Conservation (phyloP, 495 filamentous ascomycete species). For the Aspergillus wentii region DNA sequence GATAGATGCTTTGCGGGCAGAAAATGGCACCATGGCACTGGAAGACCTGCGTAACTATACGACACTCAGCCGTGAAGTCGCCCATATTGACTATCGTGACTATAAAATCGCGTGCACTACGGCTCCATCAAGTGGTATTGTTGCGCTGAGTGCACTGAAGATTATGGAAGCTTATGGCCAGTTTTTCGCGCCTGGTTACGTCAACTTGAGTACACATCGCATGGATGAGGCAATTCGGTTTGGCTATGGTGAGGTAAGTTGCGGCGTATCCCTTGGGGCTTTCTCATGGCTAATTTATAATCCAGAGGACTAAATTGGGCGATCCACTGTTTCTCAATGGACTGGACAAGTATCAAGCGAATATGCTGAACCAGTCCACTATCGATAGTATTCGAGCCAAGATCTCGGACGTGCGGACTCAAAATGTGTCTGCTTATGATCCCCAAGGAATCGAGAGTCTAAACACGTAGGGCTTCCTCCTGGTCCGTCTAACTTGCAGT, state of each 20-base stretch:
- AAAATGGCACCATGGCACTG: slow-evolving; percentile 79
- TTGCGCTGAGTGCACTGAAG: slow-evolving; percentile 70
- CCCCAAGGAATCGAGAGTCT: slow-evolving; percentile 56
- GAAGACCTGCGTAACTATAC: slow-evolving; percentile 69
- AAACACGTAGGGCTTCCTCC: slow-evolving; percentile 42
- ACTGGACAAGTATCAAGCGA: slow-evolving; percentile 56
- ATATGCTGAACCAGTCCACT: slow-evolving; percentile 59
- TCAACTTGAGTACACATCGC: slow-evolving; percentile 69
- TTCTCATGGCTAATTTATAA: slow-evolving; percentile 2
- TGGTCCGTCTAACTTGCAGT: not conserved
- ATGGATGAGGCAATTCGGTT: slow-evolving; percentile 85
- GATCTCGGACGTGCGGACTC: slow-evolving; percentile 66
- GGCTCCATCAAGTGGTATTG: slow-evolving; percentile 69
- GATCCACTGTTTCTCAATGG: slow-evolving; percentile 70
- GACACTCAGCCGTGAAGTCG: slow-evolving; percentile 53
- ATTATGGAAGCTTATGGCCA: slow-evolving; percentile 67
- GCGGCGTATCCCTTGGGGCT: not conserved
- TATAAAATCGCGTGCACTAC: slow-evolving; percentile 63
- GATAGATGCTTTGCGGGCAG: slow-evolving; percentile 55
- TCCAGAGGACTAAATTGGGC: slow-evolving; percentile 60
- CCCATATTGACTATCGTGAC: slow-evolving; percentile 65
- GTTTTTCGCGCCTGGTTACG: slow-evolving; percentile 45
- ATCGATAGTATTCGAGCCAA: slow-evolving; percentile 53
- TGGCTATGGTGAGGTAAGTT: slow-evolving; percentile 63
- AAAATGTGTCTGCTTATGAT: slow-evolving; percentile 66